Base-by-base conservation (phyloP, 805 yeast genomes). In the Starmerella kuoi region DNA sequence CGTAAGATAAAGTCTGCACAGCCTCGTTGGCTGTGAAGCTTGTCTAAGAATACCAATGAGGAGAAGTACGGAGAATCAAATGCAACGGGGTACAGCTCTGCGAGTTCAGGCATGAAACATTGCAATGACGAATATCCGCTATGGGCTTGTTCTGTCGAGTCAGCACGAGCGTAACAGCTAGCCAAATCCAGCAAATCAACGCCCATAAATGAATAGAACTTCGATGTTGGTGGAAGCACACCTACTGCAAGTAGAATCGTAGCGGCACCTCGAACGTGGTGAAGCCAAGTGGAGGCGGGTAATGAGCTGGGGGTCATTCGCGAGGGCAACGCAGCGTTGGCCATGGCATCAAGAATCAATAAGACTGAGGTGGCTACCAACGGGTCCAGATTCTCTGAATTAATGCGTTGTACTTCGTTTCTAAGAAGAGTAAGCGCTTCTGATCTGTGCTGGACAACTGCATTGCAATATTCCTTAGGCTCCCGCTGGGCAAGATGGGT, bases 231-330 rank as follows among this genome's bases (percentile, higher is more conserved):
- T 35, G 78, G 77, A 38, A 86, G 65, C 3, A 95, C 95, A 86
- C 95, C 85, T n/a, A 87, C 95, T 1, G 95, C 94, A 1, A 95
- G 82, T 38, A 88, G 67, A 41, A 88, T 88, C 0, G 96, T 87
- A 5, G 95, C 95, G 0, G 96, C 95, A 25, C 96, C 97, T 53
- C 91, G 82, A 11, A 88, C 95, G 56, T 88, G 96, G 66, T 84
- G 91, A 43, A 88, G 77, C 97, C 97, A 88, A 0, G 96, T 94
- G 3, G 91, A 77, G 2, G 96, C 87, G 1, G 95, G 94, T 44
- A 86, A 61, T 2, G 86, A 77, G 41, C 58, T 59, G 3, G 76
- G 67, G 4, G 73, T 64, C 53, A 57, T 57, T 18, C 55, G 51
- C 8, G 55, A 49, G 35, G 74, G 94, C 36, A 72, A 64, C 2